Percentiles rank a stretch among this genome's conserved stretches.
Conservation (phyloP, 2,329 filamentous ascomycete species). For the Pseudogymnoascus pannorum region DNA sequence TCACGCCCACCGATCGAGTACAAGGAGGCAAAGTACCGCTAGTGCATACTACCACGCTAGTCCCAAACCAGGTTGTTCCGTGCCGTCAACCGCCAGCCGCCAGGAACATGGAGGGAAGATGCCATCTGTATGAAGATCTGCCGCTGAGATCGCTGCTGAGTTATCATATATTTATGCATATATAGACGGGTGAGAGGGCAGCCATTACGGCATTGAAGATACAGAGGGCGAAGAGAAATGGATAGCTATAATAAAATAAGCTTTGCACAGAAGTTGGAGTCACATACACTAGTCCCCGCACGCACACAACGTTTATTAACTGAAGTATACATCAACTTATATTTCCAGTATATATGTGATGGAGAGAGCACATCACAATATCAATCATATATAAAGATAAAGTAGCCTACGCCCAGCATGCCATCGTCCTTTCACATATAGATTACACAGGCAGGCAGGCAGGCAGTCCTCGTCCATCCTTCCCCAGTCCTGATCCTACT, state of each 20-base stretch:
- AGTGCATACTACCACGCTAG: neutral
- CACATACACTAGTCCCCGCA: neutral
- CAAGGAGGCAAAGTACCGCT: neutral
- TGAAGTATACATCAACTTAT: constrained; percentile 4
- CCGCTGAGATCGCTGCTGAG: neutral
- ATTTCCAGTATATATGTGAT: neutral
- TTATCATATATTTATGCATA: constrained; percentile 3
- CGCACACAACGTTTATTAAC: neutral
- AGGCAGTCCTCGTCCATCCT: neutral
- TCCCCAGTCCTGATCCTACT: neutral
- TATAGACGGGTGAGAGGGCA: neutral
- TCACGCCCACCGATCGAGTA: neutral
- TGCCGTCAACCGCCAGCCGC: neutral
- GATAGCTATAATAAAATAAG: neutral
- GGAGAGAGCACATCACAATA: neutral
- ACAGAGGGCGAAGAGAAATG: neutral
- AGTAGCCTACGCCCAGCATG: neutral
- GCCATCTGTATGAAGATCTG: constrained; percentile 3
- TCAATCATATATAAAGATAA: constrained; percentile 1
- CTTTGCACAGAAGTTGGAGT: neutral
- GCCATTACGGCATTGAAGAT: neutral
- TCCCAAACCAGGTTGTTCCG: neutral
- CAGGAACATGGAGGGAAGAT: constrained; percentile 6
- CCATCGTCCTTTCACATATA: neutral
- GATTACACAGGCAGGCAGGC: neutral